Base-by-base conservation (phyloP, 2,329 filamentous ascomycete species). In the Didymella exigua region DNA sequence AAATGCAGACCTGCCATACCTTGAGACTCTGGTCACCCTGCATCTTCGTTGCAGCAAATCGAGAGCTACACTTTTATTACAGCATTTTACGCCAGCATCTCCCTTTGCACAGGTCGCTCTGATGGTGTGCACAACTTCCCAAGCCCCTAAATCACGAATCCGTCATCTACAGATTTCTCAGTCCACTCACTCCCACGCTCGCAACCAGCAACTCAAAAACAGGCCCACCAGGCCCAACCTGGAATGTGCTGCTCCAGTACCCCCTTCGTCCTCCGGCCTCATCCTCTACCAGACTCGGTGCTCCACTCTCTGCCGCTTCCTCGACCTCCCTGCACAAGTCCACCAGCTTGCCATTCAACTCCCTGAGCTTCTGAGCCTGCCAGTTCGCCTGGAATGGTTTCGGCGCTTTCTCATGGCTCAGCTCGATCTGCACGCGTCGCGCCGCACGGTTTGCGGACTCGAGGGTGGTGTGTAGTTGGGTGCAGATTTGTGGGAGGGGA, bases 371-470 rank as follows among this genome's bases (percentile, higher is more conserved):
- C 14, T 58, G 27, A 5, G 49, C 36, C 54, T 68, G 69, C 54
- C 61, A 71, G 2, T 24, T 27, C 31, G 44, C 42, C 13, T 59
- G 52, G 23, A 52, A 18, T 5, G 37, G 27, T 9, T 36, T 27
- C 6, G 59, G 54, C 6, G 61, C 34, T 31, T 54, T 50, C 38
- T 65, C 51, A 23, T 68, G 65, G 27, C 61, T 66, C 6, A 73
- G 49, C 18, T 64, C 54, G 8, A 72, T 49, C 24, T 74, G 69
- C 6, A 72, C 47, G 5, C 49, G 48, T 18, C 53, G 49, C 2
- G 71, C 71, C 11, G 68, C 65, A 13, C 57, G 59, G 37, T 74
- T 73, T 1, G 69, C 71, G 1, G 49, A 43, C n/a, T 49, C 31
- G 1, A 66, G 52, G 0, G 58, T 61, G 0, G 68, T 72, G 45